These are phyloP conservation scores for Aspergillus ostianus DNA, from an alignment of 495 filamentous ascomycete species.

Conservation along the genomic window DNA sequence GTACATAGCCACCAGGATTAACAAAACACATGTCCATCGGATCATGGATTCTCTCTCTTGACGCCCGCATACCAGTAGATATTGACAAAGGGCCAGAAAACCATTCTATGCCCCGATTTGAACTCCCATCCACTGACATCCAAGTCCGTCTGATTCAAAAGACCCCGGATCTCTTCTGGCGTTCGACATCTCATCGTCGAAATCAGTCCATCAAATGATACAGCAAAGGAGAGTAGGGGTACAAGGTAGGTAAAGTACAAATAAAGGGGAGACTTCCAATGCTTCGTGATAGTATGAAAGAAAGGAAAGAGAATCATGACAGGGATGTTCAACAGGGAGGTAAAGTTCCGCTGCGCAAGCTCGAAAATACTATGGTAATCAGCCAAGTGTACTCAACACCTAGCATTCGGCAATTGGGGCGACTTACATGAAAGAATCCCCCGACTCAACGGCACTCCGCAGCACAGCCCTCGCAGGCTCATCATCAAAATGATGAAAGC, in stretches of 20 bases:
- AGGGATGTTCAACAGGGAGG: conserved; percentile 39
- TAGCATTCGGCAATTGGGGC: background rate
- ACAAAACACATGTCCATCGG: background rate
- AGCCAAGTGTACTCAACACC: background rate
- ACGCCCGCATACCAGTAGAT: conserved; percentile 20
- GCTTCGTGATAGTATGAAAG: conserved; percentile 56
- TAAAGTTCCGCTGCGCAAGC: conserved; percentile 31
- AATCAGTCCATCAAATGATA: conserved; percentile 66
- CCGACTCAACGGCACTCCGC: conserved; percentile 58
- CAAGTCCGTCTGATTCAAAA: conserved; percentile 52
- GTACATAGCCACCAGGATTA: background rate
- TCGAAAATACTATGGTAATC: conserved; percentile 59
- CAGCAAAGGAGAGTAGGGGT: conserved; percentile 60
- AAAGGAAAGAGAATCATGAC: conserved; percentile 52
- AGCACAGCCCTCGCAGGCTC: conserved; percentile 55
- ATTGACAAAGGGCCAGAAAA: conserved; percentile 27
- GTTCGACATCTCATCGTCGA: conserved; percentile 64
- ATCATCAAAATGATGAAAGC: conserved; percentile 77
- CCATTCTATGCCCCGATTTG: conserved; percentile 45
- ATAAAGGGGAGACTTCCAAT: conserved; percentile 55
- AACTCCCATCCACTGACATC: conserved; percentile 52
- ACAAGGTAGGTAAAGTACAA: conserved; percentile 64
- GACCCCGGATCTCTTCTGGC: conserved; percentile 56
- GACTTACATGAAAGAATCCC: conserved; percentile 61
- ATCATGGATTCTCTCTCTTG: background rate